phyloP scores from a whole-genome alignment of 306 rosid species.

The Hippophae tibetana region DNA sequence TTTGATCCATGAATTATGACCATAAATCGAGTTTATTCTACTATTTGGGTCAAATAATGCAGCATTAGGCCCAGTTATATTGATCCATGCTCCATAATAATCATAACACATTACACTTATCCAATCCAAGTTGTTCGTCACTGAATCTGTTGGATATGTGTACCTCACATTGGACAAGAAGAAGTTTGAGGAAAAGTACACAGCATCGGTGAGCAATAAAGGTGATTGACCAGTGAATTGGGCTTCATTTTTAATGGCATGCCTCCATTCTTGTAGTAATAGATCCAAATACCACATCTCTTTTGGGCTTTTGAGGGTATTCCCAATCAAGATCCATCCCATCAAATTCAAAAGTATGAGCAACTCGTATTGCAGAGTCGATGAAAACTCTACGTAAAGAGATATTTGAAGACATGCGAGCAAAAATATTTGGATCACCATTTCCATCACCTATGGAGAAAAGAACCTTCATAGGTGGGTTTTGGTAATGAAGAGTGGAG shows the following conservation, averaged over 20 bases:
- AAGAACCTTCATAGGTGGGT: constrained; percentile 31
- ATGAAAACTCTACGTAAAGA: constrained; percentile 48
- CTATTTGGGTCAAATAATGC: constrained; percentile 38
- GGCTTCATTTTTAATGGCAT: constrained; percentile 24
- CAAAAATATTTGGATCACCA: constrained; percentile 17
- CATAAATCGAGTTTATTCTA: constrained; percentile 25
- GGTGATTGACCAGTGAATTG: constrained; percentile 15
- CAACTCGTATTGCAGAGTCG: constrained; percentile 44
- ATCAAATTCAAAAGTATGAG: constrained; percentile 48
- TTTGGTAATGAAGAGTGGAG: constrained; percentile 20
- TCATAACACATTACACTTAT: constrained; percentile 56
- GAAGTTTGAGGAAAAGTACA: constrained; percentile 44
- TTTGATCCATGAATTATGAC: constrained; percentile 53
- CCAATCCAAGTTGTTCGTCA: constrained; percentile 46
- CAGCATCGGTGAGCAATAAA: constrained; percentile 53
- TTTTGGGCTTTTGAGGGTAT: constrained; percentile 32
- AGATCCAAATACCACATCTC: constrained; percentile 36
- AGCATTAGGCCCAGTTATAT: constrained; percentile 33
- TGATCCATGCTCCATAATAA: constrained; percentile 45
- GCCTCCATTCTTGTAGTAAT: constrained; percentile 33
- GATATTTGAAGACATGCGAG: constrained; percentile 29
- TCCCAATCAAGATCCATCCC: constrained; percentile 78
- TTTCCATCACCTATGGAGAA: constrained; percentile 49
- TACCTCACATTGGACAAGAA: constrained; percentile 12
- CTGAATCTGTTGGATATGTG: constrained; percentile 29